Base-by-base conservation (phyloP, 495 filamentous ascomycete species). In the Annulohypoxylon bovei region DNA sequence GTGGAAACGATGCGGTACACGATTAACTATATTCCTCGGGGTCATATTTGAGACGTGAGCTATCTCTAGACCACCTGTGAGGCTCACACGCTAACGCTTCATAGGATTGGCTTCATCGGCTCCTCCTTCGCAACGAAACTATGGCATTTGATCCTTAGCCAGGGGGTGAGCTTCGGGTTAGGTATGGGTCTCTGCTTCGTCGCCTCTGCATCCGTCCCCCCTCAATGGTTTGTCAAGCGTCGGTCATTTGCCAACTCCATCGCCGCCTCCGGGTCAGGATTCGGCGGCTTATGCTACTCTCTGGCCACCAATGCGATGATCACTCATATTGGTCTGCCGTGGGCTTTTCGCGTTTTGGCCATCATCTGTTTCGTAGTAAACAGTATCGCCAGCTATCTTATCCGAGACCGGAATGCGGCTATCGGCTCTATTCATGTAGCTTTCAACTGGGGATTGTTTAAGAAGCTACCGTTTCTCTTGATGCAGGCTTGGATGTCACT, bases 141-240 rank as follows among this genome's bases (percentile, higher is more conserved):
- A 70, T 93, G 90, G 90, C 90, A 92, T 42, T 84, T 93, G 30
- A 88, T 93, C 61, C 85, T 96, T 2, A 88, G 86, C 56, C 92
- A 95, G 75, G 93, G 92, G 8, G 78, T 94, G 6, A 86, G 89
- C 55, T 92, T 95, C 64, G 92, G 93, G 27, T 76, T 88, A 42
- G 93, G 91, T 0, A 86, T 94, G 79, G 92, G 92, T 1, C 91
- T 95, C 61, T 84, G 89, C 18, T 97, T 93, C 77, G 91, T 90
- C 6, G 84, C 88, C 20, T 90, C 86, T 25, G 88, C 91, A 2
- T 87, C 88, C 14, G 87, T 94, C 12, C 83, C 91, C 0, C 87
- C 92, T 2, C 92, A 95, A 71, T 95, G 93, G 93, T 95, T 97
- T 78, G 80, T 79, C 23, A 87, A 86, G 30, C 84, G 85, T 4